Base-by-base conservation (phyloP, 1,284 basidiomycete species). In the Chalciporus sp. region DNA sequence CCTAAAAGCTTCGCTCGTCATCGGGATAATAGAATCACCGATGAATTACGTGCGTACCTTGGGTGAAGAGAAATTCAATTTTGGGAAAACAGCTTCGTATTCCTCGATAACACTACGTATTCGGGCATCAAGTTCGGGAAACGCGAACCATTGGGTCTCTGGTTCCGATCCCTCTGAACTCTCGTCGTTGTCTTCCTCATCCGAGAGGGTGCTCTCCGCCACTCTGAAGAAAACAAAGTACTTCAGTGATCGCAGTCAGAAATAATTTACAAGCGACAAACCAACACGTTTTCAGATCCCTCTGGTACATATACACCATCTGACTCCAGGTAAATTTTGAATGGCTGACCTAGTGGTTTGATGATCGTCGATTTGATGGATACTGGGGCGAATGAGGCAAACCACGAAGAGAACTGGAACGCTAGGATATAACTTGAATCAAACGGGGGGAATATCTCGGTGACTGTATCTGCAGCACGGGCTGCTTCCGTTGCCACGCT, bases 41-140 rank as follows among this genome's bases (percentile, higher is more conserved):
- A n/a, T 2, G 3, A 7, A 8, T 17, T 46, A 33, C 27, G 19
- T 57, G 68, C 77, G 49, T 61, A 92, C 94, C 75, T 88, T 88
- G 27, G 94, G 94, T 16, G 91, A 88, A 4, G 94, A 93, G 75
- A 95, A 96, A 66, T 96, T 97, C 48, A 97, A 82, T 70, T 99
- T 99, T 0, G 96, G 95, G 65, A 99, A 98, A 8, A 97, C 88
- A 3, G 90, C 86, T 2, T 84, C 89, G 59, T 94, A 95, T 53
- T 82, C 74, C 26, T 72, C 63, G 12, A 98, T 77, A n/a, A 81
- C 83, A 8, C 74, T 67, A 45, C 91, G 76, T 58, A 98, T 95
- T 56, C 78, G 76, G 7, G 74, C 72, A 64, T 95, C 94, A 17
- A 98, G 74, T 52, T 86, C 85, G 0, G 93, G 92, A 70, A 91